Conservation (phyloP, 169 alveolate genomes). For the Plasmodium yoelii region DNA sequence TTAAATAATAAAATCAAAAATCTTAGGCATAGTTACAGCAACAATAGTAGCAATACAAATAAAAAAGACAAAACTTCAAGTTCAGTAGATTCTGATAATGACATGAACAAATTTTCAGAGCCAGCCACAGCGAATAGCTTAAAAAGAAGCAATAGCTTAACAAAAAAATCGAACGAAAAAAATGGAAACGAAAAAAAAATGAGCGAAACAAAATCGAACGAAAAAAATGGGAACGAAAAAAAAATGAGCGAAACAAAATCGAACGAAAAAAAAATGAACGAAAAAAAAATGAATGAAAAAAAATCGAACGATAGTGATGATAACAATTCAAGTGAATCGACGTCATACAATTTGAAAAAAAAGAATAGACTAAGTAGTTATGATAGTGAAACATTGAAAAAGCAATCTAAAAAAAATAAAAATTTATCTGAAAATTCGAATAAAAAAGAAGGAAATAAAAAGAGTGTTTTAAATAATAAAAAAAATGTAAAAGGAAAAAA, state of each 20-base stretch:
- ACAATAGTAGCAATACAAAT: background rate
- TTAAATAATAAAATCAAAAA: background rate
- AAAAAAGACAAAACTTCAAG: background rate
- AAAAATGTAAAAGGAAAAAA: background rate
- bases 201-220: background rate
- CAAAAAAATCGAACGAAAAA: background rate
- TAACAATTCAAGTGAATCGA: background rate
- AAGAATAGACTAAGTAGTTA: background rate
- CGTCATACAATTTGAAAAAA: background rate
- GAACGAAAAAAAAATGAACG: background rate
- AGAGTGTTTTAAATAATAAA: background rate
- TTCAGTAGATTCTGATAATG: no score
- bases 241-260: background rate
- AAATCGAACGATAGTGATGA: background rate
- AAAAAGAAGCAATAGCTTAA: background rate
- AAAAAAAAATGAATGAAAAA: background rate
- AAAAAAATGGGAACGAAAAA: background rate
- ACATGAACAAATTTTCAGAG: background rate
- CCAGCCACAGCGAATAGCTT: background rate
- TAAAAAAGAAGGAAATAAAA: slow-evolving; percentile 6
- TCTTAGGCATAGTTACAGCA: background rate
- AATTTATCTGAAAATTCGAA: background rate
- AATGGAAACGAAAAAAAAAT: background rate
- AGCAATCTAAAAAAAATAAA: background rate
- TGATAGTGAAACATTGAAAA: background rate